Percentiles rank a stretch among this genome's conserved stretches.
Conservation (phyloP, 805 yeast species). For the Saccharomycopsis guyanensis region DNA sequence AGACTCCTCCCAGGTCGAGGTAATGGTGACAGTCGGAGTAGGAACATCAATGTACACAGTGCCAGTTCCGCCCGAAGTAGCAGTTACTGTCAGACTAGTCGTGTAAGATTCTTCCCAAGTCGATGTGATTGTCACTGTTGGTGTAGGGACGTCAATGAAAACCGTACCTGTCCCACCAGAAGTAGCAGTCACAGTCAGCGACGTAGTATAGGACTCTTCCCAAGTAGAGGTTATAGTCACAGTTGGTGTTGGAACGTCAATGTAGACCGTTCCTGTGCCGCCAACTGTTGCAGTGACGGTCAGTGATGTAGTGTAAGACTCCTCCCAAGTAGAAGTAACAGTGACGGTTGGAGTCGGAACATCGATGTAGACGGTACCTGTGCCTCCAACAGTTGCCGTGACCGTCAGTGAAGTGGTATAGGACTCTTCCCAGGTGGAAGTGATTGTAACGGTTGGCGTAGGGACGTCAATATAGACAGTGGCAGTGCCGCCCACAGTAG, state of each 20-base stretch:
- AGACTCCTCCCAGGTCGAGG: neutral
- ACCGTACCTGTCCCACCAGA: neutral
- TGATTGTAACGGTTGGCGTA: neutral
- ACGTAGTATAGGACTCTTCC: neutral
- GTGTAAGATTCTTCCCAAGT: neutral
- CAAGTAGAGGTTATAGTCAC: neutral
- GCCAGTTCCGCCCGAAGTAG: neutral
- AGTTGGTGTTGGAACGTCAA: neutral
- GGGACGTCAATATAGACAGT: neutral
- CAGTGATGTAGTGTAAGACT: neutral
- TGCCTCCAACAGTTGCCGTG: neutral
- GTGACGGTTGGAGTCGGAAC: neutral
- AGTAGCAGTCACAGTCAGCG: neutral
- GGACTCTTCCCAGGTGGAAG: neutral
- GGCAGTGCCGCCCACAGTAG: neutral
- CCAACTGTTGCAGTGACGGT: neutral
- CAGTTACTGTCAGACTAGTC: neutral
- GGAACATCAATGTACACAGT: neutral
- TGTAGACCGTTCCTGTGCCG: neutral
- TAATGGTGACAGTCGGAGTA: neutral
- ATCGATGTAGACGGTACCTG: neutral
- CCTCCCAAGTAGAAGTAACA: neutral
- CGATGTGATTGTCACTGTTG: neutral
- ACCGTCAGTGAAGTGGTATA: neutral
- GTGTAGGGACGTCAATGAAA: neutral